Evolutionary conservation across 2,329 filamentous ascomycete species (phyloP), one percentile per base, ranked within the genome.

Genomic region (Microcera coccophila): DNA sequence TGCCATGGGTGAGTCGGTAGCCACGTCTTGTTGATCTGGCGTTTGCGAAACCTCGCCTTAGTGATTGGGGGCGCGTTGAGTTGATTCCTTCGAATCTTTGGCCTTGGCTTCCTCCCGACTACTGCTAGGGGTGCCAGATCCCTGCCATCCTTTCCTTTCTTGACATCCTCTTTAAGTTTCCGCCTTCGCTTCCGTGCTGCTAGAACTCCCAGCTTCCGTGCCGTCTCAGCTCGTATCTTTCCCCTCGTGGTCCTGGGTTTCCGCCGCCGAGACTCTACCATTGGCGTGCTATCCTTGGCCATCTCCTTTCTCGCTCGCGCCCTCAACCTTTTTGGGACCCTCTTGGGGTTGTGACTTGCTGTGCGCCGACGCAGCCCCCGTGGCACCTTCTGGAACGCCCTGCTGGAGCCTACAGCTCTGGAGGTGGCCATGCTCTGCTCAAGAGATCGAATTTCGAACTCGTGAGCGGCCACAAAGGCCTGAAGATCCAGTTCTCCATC

Each of bases 1-100:
- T 95, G 90, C 78, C 87, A 98, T 51, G 94, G 69, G 64, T 98
- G 93, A 5, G 93, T 97, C 0, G 93, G 93, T 14, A 98, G 73
- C 89, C 91, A 96, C 3, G 87, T 90, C 71, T 97, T 97, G 63
- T 87, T 76, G 35, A 84, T 71, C 62, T 97, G 91, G 22, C 93
- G 82, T 66, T 89, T 93, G 53, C 84, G 82, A 62, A 89, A 97
- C 57, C 84, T 90, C 17, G 69, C 79, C 34, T 75, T 76, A 2
- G 81, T 62, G 38, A 58, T 63, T 0, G 68, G 69, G 3, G 82
- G 63, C 62, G 79, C 73, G 41, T 87, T 86, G 38, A 90, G 74
- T 40, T 70, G 72, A 55, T 88, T 81, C 54, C 82, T 81, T 62
- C 83, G 84, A 53, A 87, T 80, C 64, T 86, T 88, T 2, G 84